Base-by-base conservation (phyloP, 306 rosid species). In the Sesbania bispinosa region DNA sequence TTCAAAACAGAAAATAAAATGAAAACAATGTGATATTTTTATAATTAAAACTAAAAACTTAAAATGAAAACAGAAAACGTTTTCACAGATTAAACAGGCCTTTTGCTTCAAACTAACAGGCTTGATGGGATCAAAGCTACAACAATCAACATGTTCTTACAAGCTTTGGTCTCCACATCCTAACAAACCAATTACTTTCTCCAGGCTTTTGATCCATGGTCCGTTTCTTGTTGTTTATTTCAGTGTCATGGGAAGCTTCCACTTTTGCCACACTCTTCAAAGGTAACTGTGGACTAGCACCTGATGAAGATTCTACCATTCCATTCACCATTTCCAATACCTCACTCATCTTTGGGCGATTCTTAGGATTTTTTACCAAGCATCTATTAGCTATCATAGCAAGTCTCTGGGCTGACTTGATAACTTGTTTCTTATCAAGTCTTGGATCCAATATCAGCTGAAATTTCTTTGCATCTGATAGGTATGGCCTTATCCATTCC, bases 301-400 rank as follows among this genome's bases (percentile, higher is more conserved):
- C 65, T 7, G 75, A 24, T 32, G 88, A 67, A 29, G 84, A 55
- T 45, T 85, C 87, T 13, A 64, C 55, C 69, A 95, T 71, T 74
- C 75, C 83, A 74, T 84, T 82, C 38, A 95, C 88, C 97, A 91
- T 86, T 61, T 83, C 88, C 85, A 95, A 77, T 35, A 95, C 92
- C 71, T 89, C 88, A 24, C 96, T 95, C 99, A 95, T 95, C 84
- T 95, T 95, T 1, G 97, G 97, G n/a, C 97, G 96, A 74, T 16
- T 91, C 81, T 89, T 95, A 0, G 93, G 93, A 45, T 89, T 76
- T 74, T 84, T 92, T 35, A 78, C 83, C 79, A 95, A 81, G 84
- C 99, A 95, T 32, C 88, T 76, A 78, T 86, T 95, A 55, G 99
- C 99, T 68, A 91, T 57, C 9, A 79, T 23, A 18, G 96, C 83